Percentiles rank a stretch among this genome's conserved stretches.
Conservation (phyloP, 768 basidiomycete genomes). For the Tremella yokohamensis region DNA sequence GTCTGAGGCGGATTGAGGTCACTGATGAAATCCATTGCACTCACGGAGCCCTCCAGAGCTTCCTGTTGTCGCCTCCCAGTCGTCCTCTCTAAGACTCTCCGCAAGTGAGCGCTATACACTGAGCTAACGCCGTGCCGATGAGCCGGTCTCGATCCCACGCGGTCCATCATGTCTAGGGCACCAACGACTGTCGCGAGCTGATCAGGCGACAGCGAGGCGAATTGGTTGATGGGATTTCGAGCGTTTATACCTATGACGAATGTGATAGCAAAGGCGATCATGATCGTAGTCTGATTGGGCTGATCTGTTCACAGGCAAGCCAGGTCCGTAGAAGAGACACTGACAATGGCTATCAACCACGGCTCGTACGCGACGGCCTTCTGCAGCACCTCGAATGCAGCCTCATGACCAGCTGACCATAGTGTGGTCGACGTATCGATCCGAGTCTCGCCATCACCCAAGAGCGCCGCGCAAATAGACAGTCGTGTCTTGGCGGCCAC, state of each 20-base stretch:
- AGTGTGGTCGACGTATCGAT: background rate
- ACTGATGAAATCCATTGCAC: too few species aligned
- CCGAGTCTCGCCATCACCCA: background rate
- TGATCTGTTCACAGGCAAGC: background rate
- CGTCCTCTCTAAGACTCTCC: background rate
- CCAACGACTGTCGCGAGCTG: too few species aligned
- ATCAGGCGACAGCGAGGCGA: too few species aligned
- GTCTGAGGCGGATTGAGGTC: too few species aligned
- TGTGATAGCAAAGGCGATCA: background rate
- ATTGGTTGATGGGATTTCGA: background rate
- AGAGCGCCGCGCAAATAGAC: background rate
- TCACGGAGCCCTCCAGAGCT: too few species aligned
- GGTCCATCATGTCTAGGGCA: background rate
- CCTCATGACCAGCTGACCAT: background rate
- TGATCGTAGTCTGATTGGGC: constrained; percentile 1
- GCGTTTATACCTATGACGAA: constrained; percentile 5
- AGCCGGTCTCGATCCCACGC: background rate
- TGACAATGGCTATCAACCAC: background rate
- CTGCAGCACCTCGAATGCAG: background rate
- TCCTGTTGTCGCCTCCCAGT: too few species aligned
- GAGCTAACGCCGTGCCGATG: background rate
- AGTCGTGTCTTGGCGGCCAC: background rate
- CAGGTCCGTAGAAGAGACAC: background rate
- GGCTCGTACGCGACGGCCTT: background rate
- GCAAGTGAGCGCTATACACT: background rate